Base-by-base conservation (phyloP, 2,329 filamentous ascomycete genomes). In the Ustulina deusta region DNA sequence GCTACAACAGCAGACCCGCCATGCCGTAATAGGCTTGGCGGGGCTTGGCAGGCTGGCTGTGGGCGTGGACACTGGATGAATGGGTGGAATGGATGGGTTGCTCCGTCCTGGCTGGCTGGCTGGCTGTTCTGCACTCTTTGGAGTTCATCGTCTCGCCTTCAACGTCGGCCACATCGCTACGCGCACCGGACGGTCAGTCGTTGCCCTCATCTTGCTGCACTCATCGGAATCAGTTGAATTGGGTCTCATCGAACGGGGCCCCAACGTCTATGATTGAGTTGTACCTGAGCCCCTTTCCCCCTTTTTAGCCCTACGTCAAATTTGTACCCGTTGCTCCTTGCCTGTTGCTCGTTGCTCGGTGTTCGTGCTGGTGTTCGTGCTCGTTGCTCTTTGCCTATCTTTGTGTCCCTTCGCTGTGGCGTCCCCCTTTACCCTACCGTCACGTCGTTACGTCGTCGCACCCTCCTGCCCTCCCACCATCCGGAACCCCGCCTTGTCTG, bases 11-110 rank as follows among this genome's bases (percentile, higher is more conserved):
- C 56, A 54, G 68, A 42, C 61, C 65, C 68, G 49, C 68, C 13
- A n/a, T 56, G 58, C 68, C 65, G 55, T 65, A 68, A 68, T 65
- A 40, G 68, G 61, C 56, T 49, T 63, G 54, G 61, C n/a, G 7
- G 11, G n/a, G 57, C 42, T 67, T 63, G 59, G 63, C 48, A 40
- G 54, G 54, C 59, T 25, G 13, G 36, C 29, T 51, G 44, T 34
- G 58, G 34, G 34, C 46, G 36, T 22, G 17, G 46, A 29, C 25
- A 6, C 38, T 27, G 29, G 44, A 15, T 25, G 34, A 27, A 13
- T 34, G 44, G 58, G 44, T 48, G 40, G 59, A 58, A 42, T 38
- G 51, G 46, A 56, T 54, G 56, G 38, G 36, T 38, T 60, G 40
- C 60, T 62, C 66, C 58, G 58, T 55, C 62, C 56, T 46, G 62